Conservation (phyloP, 192 early-diverging fungal species). For the Lobosporangium transversale region DNA sequence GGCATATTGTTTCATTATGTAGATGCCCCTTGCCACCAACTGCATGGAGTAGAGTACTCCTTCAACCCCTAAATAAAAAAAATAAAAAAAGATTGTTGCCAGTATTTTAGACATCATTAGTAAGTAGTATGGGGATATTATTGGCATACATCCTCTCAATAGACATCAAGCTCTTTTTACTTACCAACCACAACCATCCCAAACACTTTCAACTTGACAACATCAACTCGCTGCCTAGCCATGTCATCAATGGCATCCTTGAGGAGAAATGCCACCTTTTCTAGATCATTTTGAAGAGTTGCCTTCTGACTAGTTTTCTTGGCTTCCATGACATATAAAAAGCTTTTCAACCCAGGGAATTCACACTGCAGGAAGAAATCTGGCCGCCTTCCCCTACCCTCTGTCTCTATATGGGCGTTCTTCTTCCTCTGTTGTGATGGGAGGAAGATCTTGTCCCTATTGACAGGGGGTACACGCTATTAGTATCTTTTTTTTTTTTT, state of each 20-base stretch:
- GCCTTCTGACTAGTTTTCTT: slow-evolving; percentile 17
- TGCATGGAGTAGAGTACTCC: slow-evolving; percentile 24
- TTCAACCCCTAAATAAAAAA: slow-evolving; percentile 15
- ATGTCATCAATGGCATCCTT: slow-evolving; percentile 33
- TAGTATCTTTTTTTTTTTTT: slow-evolving; percentile 6
- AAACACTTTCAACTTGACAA: slow-evolving; percentile 14
- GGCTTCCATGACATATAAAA: slow-evolving; percentile 27
- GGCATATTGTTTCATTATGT: slow-evolving; percentile 18
- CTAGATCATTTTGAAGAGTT: slow-evolving; percentile 19
- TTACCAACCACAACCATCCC: slow-evolving; percentile 25
- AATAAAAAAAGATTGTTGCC: background rate
- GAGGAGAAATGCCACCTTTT: slow-evolving; percentile 20
- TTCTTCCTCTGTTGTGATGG: slow-evolving; percentile 23
- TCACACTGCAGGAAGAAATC: slow-evolving; percentile 20
- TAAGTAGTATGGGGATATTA: too few species aligned
- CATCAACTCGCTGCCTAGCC: slow-evolving; percentile 18
- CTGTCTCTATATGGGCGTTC: slow-evolving; percentile 4
- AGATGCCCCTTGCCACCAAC: slow-evolving; percentile 13
- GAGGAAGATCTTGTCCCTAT: slow-evolving; percentile 25
- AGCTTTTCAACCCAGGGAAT: slow-evolving; percentile 14
- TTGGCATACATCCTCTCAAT: background rate
- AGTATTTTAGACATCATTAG: slow-evolving; percentile 3
- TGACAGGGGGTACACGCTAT: slow-evolving; percentile 1
- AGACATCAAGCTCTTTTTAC: background rate
- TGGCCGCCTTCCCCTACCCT: slow-evolving; percentile 25